phyloP scores from a whole-genome alignment of 495 filamentous ascomycete species.

The Hypoxylon intermedium region DNA sequence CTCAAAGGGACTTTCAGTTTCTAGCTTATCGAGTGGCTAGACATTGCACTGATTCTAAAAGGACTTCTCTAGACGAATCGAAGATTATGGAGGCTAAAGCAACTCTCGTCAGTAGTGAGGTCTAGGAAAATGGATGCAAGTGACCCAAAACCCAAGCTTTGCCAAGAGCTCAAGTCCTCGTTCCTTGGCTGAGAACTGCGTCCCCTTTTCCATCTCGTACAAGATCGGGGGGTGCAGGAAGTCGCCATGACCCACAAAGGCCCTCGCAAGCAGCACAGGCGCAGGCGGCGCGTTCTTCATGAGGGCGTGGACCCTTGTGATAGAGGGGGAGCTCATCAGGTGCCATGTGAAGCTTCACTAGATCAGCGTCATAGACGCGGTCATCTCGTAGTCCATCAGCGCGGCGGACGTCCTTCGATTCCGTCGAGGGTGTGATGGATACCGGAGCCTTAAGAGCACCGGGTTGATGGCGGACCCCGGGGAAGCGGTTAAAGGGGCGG shows the following conservation, averaged over 20 bases:
- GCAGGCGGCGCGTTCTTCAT: neutral
- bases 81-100: no score
- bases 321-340: slow-evolving; percentile 12
- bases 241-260: slow-evolving; percentile 4
- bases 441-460: slow-evolving; percentile 17
- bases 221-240: slow-evolving; percentile 12
- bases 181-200: no score
- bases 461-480: slow-evolving; percentile 12
- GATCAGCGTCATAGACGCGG: slow-evolving; percentile 7
- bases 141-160: no score
- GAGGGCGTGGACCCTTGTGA: slow-evolving; percentile 3
- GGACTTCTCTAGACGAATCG: no score
- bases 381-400: slow-evolving; percentile 1
- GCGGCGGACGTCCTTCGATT: neutral
- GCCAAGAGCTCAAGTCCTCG: no score
- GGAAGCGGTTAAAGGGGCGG: neutral
- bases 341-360: slow-evolving; percentile 6
- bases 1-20: no score
- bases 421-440: slow-evolving; percentile 10
- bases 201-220: no score
- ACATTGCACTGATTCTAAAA: no score
- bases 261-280: slow-evolving; percentile 2
- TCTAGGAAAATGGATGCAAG: no score
- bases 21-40: no score
- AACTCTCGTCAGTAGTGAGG: no score